Evolutionary conservation across 2,329 filamentous ascomycete species (phyloP).

Genomic region (Graphilbum ipis-grandicollis): DNA sequence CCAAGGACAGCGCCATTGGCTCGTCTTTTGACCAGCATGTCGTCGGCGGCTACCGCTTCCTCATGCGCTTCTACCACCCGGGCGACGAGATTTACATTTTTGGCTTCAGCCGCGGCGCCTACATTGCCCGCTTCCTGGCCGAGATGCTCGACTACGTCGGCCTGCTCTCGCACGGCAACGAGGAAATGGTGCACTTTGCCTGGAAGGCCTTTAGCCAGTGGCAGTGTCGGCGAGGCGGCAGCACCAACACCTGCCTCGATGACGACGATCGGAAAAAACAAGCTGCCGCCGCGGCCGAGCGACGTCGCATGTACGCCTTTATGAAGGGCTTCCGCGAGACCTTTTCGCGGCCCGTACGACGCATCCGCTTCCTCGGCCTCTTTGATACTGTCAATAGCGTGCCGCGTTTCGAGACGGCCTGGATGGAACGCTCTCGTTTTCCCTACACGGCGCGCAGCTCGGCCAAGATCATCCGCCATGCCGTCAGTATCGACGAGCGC

Average conservation of each 20-base stretch:
- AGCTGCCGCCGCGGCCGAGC: constrained; percentile 6
- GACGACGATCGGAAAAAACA: constrained; percentile 11
- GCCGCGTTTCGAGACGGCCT: constrained; percentile 55
- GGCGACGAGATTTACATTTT: constrained; percentile 55
- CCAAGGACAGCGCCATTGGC: constrained; percentile 65
- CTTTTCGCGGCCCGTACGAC: constrained; percentile 56
- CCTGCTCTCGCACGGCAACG: constrained; percentile 62
- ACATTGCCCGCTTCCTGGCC: constrained; percentile 58
- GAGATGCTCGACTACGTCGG: constrained; percentile 79
- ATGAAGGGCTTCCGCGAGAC: constrained; percentile 71
- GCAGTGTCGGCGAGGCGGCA: constrained; percentile 48
- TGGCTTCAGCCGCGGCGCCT: constrained; percentile 56
- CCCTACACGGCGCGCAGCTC: constrained; percentile 45
- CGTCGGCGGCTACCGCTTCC: constrained; percentile 64
- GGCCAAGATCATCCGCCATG: constrained; percentile 47
- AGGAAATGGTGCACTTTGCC: constrained; percentile 70
- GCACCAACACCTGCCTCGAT: no score
- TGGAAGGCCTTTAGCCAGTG: constrained; percentile 69
- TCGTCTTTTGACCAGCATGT: constrained; percentile 71
- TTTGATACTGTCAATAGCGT: constrained; percentile 76
- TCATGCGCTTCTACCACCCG: constrained; percentile 55
- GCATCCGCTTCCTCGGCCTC: constrained; percentile 60
- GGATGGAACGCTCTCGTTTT: constrained; percentile 67
- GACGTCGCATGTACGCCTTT: constrained; percentile 49
- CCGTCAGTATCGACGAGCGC: constrained; percentile 53